phyloP scores from a whole-genome alignment of 139 green algal genomes.

The Medakamo hakoo region DNA sequence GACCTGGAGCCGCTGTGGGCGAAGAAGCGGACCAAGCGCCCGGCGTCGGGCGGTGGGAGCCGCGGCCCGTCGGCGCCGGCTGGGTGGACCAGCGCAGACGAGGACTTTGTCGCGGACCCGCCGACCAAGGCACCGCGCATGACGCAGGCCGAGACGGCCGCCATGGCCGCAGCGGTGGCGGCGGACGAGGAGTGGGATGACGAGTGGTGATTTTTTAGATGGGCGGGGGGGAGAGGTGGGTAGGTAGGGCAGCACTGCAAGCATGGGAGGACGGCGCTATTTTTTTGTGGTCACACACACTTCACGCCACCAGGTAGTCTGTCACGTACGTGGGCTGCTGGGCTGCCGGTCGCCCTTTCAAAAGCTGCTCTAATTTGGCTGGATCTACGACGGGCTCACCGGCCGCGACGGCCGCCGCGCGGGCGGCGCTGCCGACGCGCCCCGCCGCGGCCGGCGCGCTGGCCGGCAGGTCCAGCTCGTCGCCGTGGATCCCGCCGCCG shows the following conservation, averaged over 20 bases:
- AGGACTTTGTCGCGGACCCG: not conserved
- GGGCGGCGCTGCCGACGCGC: not conserved
- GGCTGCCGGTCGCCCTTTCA: not conserved
- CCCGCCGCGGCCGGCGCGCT: too few relatives aligned
- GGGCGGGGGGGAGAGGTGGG: not conserved
- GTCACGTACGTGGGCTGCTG: not conserved
- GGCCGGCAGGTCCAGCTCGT: conserved; percentile 16
- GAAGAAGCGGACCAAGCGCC: not conserved
- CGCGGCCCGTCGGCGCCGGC: too few relatives aligned
- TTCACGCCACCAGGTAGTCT: not conserved
- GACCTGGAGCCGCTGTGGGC: not conserved
- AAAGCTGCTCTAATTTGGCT: too few relatives aligned
- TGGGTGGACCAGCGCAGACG: not conserved
- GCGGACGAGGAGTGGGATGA: not conserved
- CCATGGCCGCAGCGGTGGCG: not conserved
- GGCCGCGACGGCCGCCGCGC: not conserved
- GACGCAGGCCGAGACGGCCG: not conserved
- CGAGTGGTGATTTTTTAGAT: not conserved
- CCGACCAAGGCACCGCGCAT: not conserved
- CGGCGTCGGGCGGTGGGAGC: not conserved
- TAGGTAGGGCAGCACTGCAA: too few relatives aligned
- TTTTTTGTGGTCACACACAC: not conserved
- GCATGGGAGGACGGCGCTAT: too few relatives aligned
- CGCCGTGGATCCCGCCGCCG: conserved; percentile 45
- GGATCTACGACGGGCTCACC: too few relatives aligned